These are phyloP conservation scores for Rhizopogon rudus DNA, from an alignment of 768 basidiomycete genomes.

Conservation along the genomic window DNA sequence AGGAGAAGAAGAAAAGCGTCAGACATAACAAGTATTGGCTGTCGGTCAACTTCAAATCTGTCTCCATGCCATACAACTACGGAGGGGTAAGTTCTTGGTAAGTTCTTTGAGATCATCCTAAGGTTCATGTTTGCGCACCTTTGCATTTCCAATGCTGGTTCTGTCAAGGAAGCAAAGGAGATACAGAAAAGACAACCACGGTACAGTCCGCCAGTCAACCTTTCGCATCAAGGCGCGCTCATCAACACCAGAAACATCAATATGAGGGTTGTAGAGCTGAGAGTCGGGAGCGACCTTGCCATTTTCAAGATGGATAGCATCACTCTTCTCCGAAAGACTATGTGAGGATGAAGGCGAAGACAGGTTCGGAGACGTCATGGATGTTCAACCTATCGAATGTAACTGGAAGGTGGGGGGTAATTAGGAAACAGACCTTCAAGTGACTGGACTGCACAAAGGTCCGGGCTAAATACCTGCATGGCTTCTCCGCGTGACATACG, in stretches of 20 bases:
- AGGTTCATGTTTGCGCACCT: slow-evolving; percentile 5
- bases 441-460: not conserved
- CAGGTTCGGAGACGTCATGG: not conserved
- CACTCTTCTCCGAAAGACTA: slow-evolving; percentile 7
- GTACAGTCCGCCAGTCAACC: slow-evolving; percentile 60
- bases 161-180: slow-evolving; percentile 67
- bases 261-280: slow-evolving; percentile 33
- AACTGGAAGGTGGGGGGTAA: not conserved
- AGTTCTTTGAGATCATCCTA: not conserved
- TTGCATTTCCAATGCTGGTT: slow-evolving; percentile 46
- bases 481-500: not conserved
- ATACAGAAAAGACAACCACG: slow-evolving; percentile 74
- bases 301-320: slow-evolving; percentile 4
- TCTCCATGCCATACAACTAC: slow-evolving; percentile 61
- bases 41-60: slow-evolving; percentile 55
- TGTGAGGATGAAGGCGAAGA: not conserved
- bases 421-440: not conserved
- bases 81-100: not conserved
- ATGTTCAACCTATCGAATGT: not conserved
- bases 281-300: not conserved
- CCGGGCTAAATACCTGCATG: not conserved
- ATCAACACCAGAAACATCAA: slow-evolving; percentile 58
- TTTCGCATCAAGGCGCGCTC: slow-evolving; percentile 68
- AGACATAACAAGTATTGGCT: slow-evolving; percentile 61
- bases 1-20: slow-evolving; percentile 58